A percentile compares a stretch with the other conserved stretches of the same genome.
Conservation (phyloP, 345 rosid species). For the Gossypium arboreum region DNA sequence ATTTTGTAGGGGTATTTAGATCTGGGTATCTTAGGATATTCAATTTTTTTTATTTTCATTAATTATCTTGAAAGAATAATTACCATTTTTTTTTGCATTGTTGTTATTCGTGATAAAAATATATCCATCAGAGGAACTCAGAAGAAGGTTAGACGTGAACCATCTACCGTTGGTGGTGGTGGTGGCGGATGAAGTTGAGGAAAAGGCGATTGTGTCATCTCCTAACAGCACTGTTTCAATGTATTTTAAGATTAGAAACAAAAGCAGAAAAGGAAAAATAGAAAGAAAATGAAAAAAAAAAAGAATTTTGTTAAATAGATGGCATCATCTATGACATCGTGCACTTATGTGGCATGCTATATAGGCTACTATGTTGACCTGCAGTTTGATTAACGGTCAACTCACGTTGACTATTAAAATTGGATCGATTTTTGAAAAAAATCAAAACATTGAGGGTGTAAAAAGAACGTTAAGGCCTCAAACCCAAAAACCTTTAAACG, state of each 20-base stretch:
- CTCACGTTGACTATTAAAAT: too few relatives aligned
- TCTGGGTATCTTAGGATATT: neutral
- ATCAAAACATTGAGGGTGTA: too few relatives aligned
- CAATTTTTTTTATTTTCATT: neutral
- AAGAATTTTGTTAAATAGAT: too few relatives aligned
- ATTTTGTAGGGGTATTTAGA: conserved; percentile 1
- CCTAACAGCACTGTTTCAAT: conserved; percentile 76
- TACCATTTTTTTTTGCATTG: neutral
- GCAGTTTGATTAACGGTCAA: too few relatives aligned
- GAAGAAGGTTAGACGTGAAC: conserved; percentile 46
- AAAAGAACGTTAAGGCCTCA: too few relatives aligned
- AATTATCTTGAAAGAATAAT: neutral
- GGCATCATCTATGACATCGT: too few relatives aligned
- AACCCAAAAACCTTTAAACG: too few relatives aligned
- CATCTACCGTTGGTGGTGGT: conserved; percentile 22
- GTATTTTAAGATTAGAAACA: conserved; percentile 60
- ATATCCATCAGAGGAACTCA: conserved; percentile 30
- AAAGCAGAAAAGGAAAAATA: conserved; percentile 31
- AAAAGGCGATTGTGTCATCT: conserved; percentile 52
- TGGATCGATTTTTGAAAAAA: too few relatives aligned
- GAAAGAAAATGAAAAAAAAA: too few relatives aligned
- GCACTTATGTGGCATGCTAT: too few relatives aligned
- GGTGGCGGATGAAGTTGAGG: conserved; percentile 37
- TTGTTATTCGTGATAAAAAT: conserved; percentile 33
- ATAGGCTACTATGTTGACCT: too few relatives aligned